Base-by-base conservation (phyloP, 768 basidiomycete species). In the Scleroderma bovista region DNA sequence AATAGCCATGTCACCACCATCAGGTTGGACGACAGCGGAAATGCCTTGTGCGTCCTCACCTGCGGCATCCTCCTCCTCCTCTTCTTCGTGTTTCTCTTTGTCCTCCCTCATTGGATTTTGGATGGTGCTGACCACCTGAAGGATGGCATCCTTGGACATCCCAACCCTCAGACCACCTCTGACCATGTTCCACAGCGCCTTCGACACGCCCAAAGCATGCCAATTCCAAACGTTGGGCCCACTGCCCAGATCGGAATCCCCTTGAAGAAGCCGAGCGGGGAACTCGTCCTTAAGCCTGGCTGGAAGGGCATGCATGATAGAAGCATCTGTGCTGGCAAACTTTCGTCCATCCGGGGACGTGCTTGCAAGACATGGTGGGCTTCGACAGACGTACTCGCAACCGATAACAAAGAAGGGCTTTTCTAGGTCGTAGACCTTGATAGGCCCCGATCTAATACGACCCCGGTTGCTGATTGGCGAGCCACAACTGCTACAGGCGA, bases 351-450 rank as follows among this genome's bases (percentile, higher is more conserved):
- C 83, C 3, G 73, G 51, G 8, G 69, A 60, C 23, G 70, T 60
- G 29, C 70, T 62, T 24, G 73, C 61, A 23, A 71, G 52, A 60
- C 86, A 88, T 19, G 67, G 38, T 1, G 66, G 37, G 24, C 74
- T 80, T 44, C 74, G 75, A 61, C 88, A 91, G 5, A 74, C 72
- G 52, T 91, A 91, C 61, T 87, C 84, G 60, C 87, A 88, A n/a
- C 85, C 88, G 32, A 91, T 87, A 63, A 91, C 76, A 61, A 85
- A 90, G 68, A 90, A 91, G 3, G 86, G 85, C 52, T 79, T 80
- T 54, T 83, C 81, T 44, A 91, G 78, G 57, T 91, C 88, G 62
- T 88, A 87, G 5, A 89, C 76, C 58, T 86, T 89, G 60, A 88
- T 69, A 0, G 88, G 88, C 0, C 88, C 87, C 0, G 78, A 77